These are phyloP conservation scores for Medicago arabica DNA, from an alignment of 306 rosid species.

Conservation along the genomic window DNA sequence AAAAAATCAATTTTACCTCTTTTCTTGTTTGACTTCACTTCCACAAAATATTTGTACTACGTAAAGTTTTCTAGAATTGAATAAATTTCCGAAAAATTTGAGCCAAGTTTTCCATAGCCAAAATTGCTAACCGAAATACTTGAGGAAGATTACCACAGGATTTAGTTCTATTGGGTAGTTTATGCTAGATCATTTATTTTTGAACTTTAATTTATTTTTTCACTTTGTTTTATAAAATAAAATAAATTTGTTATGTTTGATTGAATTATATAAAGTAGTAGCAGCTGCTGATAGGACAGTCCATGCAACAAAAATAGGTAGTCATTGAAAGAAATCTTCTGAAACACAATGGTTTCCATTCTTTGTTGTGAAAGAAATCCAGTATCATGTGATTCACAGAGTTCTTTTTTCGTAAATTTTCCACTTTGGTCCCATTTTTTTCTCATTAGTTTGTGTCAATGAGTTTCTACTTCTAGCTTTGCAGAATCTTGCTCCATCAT, in stretches of 20 bases:
- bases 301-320: slow-evolving; percentile 31
- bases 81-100: too few species aligned
- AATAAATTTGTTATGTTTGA: background rate
- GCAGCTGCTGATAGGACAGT: slow-evolving; percentile 19
- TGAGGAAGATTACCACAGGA: too few species aligned
- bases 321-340: slow-evolving; percentile 37
- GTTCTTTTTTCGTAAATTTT: slow-evolving; percentile 32
- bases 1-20: too few species aligned
- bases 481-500: slow-evolving; percentile 52
- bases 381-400: slow-evolving; percentile 54
- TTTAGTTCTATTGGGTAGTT: too few species aligned
- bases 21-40: too few species aligned
- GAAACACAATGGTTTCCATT: slow-evolving; percentile 32
- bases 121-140: too few species aligned
- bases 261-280: background rate
- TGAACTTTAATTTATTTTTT: background rate
- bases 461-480: slow-evolving; percentile 43
- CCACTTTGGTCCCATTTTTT: slow-evolving; percentile 35
- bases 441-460: slow-evolving; percentile 39
- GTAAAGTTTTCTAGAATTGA: too few species aligned
- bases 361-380: slow-evolving; percentile 36
- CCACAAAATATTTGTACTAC: too few species aligned
- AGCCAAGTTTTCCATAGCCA: too few species aligned
- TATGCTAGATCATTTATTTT: background rate
- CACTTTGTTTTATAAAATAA: background rate